Evolutionary conservation across 768 basidiomycete species (phyloP), one percentile per base, ranked within the genome.

Genomic region (Rhodocollybia butyracea): DNA sequence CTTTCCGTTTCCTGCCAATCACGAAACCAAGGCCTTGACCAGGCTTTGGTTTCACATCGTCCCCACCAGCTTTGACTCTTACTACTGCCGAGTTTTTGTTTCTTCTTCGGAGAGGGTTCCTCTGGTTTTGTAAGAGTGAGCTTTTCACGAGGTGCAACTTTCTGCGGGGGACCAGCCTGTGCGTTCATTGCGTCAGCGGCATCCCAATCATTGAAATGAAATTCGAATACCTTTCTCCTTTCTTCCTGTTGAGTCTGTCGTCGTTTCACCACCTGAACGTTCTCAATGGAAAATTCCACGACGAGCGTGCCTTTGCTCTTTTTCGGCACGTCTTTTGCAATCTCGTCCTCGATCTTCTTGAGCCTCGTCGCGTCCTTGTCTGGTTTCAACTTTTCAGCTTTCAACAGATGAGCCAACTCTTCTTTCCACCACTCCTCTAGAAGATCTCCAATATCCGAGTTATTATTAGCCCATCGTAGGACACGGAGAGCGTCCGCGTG

Each of bases 241-340:
- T 72, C 77, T 51, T 76, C 72, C 58, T 76, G 78, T 53, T 75
- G 76, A 2, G 82, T 79, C 36, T 78, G 77, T 63, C 94, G 77
- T 54, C 92, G 76, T 59, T 89, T 88, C 36, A 94, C 86, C 29
- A 95, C 92, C 70, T 94, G 89, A 19, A 91, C 75, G 64, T 98
- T 98, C 74, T 98, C 94, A 48, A 98, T 93, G 38, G 93, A 94
- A 70, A 97, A 97, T 72, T 98, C 95, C n/a, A 94, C 84, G 63
- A 96, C 87, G 58, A 97, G 69, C 17, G 74, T 73, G 36, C 76
- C 81, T 42, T 74, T 75, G 17, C 68, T 71, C 56, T 72, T 77
- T n/a, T 50, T 50, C 48, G 11, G 17, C 30, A 8, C 8, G 3
- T n/a, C 27, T 45, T 70, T 67, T 58, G 72, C 72, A 42, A 81